phyloP scores from a whole-genome alignment of 768 basidiomycete species.

The Boletellus ananas region DNA sequence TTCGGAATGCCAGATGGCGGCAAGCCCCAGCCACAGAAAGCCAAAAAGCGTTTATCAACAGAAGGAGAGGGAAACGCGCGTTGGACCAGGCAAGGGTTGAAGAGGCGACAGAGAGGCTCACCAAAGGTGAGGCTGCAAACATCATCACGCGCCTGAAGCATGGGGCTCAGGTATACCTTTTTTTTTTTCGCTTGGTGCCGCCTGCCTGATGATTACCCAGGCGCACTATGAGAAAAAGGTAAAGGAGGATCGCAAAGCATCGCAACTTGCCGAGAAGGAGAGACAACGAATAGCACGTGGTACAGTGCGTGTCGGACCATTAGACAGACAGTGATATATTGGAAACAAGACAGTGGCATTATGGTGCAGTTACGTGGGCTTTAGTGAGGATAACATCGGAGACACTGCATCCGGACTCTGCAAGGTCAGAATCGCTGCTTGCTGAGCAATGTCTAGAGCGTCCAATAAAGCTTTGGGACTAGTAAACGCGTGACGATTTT shows the following conservation, averaged over 20 bases:
- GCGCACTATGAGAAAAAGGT: slow-evolving; percentile 52
- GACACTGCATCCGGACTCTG: slow-evolving; percentile 61
- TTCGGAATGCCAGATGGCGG: slow-evolving; percentile 67
- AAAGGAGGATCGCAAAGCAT: slow-evolving; percentile 38
- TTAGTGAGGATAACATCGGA: slow-evolving; percentile 45
- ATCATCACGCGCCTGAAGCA: slow-evolving; percentile 76
- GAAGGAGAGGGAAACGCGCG: slow-evolving; percentile 42
- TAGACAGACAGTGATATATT: slow-evolving; percentile 21
- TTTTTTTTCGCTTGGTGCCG: not conserved
- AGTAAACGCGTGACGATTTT: slow-evolving; percentile 42
- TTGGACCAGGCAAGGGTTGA: slow-evolving; percentile 15
- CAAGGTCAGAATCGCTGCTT: slow-evolving; percentile 59
- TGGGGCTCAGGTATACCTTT: slow-evolving; percentile 57
- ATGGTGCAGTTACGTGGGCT: not conserved
- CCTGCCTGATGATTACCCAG: slow-evolving; percentile 30
- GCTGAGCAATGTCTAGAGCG: slow-evolving; percentile 55
- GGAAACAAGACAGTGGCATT: not conserved
- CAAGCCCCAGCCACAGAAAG: slow-evolving; percentile 52
- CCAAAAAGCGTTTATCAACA: slow-evolving; percentile 56
- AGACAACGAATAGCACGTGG: slow-evolving; percentile 46
- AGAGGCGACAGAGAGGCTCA: slow-evolving; percentile 43
- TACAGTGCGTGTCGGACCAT: slow-evolving; percentile 59
- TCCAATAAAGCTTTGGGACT: slow-evolving; percentile 41
- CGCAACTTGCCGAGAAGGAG: slow-evolving; percentile 44
- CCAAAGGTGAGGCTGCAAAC: slow-evolving; percentile 76